Percentiles rank a stretch among this genome's conserved stretches.
These are phyloP conservation scores for Phaeosphaeria sp. DNA, from an alignment of 2,329 filamentous ascomycete genomes.

Conservation along the genomic window DNA sequence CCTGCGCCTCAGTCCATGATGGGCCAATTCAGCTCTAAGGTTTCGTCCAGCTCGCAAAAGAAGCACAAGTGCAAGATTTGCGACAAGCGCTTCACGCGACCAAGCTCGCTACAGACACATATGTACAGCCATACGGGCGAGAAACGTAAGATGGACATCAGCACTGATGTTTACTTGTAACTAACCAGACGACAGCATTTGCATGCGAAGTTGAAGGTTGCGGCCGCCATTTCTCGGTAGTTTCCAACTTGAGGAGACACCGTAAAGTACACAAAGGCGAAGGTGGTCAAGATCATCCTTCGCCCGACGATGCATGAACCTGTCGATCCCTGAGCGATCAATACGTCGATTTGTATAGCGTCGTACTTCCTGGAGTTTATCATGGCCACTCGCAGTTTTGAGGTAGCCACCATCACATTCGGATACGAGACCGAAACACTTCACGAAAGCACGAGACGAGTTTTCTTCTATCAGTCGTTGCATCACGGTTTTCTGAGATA, in stretches of 20 bases:
- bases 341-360: constrained; percentile 14
- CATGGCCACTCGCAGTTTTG: constrained; percentile 34
- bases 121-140: constrained; percentile 99
- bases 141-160: constrained; percentile 75
- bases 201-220: constrained; percentile 94
- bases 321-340: constrained; percentile 33
- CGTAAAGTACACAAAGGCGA: constrained; percentile 94
- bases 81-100: constrained; percentile 95
- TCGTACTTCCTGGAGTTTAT: constrained; percentile 14
- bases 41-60: constrained; percentile 94
- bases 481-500: constrained; percentile 32
- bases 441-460: constrained; percentile 36
- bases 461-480: constrained; percentile 42
- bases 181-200: constrained; percentile 68
- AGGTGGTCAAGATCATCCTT: constrained; percentile 52
- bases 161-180: background rate
- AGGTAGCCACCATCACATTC: constrained; percentile 47
- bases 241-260: constrained; percentile 92
- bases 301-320: constrained; percentile 54
- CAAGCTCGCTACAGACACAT: constrained; percentile 93
- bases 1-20: constrained; percentile 97
- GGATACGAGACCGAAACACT: constrained; percentile 28
- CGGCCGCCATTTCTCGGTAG: constrained; percentile 94
- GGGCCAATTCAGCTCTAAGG: constrained; percentile 96
- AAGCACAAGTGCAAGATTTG: constrained; percentile 99